Evolutionary conservation across 805 yeast genomes (phyloP).

Genomic region (Lachancea fermentati): DNA sequence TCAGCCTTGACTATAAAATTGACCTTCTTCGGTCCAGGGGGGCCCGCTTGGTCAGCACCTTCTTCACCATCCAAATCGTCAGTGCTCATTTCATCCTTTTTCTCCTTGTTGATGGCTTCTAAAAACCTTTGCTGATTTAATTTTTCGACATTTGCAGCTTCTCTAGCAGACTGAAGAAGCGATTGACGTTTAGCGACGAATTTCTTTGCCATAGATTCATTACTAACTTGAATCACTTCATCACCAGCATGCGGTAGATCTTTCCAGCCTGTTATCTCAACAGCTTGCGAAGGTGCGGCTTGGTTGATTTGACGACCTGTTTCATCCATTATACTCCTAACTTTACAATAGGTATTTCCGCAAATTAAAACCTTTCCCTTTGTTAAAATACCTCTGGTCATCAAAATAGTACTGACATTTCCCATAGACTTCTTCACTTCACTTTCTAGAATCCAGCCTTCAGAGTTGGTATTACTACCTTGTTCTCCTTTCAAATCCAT

Average conservation of each 20-base stretch:
- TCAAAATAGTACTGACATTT: constrained; percentile 75
- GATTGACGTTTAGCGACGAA: constrained; percentile 63
- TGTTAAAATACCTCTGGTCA: constrained; percentile 70
- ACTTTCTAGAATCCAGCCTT: constrained; percentile 90
- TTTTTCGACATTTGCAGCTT: constrained; percentile 58
- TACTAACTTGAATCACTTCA: constrained; percentile 66
- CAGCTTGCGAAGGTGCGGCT: constrained; percentile 87
- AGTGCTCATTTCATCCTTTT: too few relatives aligned
- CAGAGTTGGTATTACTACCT: constrained; percentile 41
- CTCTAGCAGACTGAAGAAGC: constrained; percentile 51
- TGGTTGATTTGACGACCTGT: constrained; percentile 51
- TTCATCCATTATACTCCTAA: constrained; percentile 72
- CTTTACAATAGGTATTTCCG: constrained; percentile 82
- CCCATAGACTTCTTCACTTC: constrained; percentile 79
- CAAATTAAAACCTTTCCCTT: constrained; percentile 74
- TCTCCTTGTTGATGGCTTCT: constrained; percentile 47
- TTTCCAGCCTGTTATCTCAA: constrained; percentile 91
- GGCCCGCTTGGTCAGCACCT: constrained; percentile 19
- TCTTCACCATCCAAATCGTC: constrained; percentile 31
- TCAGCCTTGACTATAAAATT: constrained; percentile 82
- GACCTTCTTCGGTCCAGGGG: constrained; percentile 32
- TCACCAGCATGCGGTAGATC: constrained; percentile 91
- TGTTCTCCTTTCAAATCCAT: constrained; percentile 65
- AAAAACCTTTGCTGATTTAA: constrained; percentile 62
- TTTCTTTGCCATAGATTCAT: constrained; percentile 68